Conservation (phyloP, 208 protist species). For the Wallacemonas rigidus region DNA sequence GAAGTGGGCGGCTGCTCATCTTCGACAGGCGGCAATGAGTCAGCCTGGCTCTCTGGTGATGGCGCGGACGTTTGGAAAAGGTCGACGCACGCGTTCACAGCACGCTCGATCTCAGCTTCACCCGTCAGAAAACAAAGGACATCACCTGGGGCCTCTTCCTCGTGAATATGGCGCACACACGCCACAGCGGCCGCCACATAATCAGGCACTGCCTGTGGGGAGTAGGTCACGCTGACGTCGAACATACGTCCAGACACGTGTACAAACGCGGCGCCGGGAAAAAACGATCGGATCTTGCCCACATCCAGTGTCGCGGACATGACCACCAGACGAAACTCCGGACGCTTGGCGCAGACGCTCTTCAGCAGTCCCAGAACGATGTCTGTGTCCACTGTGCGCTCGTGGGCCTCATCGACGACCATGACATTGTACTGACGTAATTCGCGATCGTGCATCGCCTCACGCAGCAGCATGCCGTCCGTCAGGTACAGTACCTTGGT, state of each 20-base stretch:
- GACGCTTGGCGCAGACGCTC: slow-evolving; percentile 50
- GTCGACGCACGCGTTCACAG: slow-evolving; percentile 36
- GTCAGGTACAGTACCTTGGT: slow-evolving; percentile 99
- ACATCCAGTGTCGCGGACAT: slow-evolving; percentile 98
- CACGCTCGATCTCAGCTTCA: slow-evolving; percentile 85
- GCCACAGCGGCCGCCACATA: slow-evolving; percentile 90
- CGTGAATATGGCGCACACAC: slow-evolving; percentile 72
- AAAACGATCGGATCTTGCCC: slow-evolving; percentile 97
- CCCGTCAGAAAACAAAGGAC: slow-evolving; percentile 91
- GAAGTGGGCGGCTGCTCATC: no score
- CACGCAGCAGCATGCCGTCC: slow-evolving; percentile 98
- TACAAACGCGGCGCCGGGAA: slow-evolving; percentile 95
- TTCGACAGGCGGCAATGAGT: no score
- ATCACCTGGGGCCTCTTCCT: slow-evolving; percentile 69
- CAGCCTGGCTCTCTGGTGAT: neutral
- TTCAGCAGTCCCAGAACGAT: slow-evolving; percentile 98
- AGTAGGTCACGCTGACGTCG: slow-evolving; percentile 82
- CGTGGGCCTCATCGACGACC: slow-evolving; percentile 99
- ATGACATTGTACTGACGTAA: slow-evolving; percentile 94
- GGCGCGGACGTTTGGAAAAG: slow-evolving; percentile 16
- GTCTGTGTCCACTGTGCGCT: slow-evolving; percentile 99
- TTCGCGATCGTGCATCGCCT: slow-evolving; percentile 91
- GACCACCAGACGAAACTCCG: slow-evolving; percentile 94
- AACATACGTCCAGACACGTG: slow-evolving; percentile 96
- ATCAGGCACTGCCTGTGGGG: slow-evolving; percentile 87